Base-by-base conservation (phyloP, 2,329 filamentous ascomycete species). In the Neoscytalidium dimidiatum region DNA sequence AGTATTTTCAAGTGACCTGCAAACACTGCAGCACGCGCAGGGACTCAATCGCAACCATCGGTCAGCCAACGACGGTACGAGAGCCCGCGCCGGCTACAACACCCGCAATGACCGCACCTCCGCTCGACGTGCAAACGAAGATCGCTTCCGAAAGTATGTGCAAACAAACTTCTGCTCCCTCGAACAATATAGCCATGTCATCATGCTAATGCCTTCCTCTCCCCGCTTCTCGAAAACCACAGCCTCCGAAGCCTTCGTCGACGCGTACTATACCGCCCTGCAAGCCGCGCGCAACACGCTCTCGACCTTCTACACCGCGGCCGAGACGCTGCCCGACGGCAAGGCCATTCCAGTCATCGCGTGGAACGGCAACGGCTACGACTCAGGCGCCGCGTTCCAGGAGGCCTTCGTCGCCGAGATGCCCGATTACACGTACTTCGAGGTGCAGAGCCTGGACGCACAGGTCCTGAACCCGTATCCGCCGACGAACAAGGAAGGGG, bases 231-330 rank as follows among this genome's bases (percentile, higher is more conserved):
- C 26, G 13, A 4, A 23, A 4, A 6, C 5, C 38, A 33, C 69
- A 91, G 92, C 89, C 66, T 90, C 92, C 62, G 86, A 90, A 70
- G 81, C 79, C 62, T 94, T 96, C 71, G 83, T 90, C 69, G 87
- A 89, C 67, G 82, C 85, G 67, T 96, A 90, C 81, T 96, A 96
- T 80, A 82, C 84, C 29, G 85, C 90, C n/a, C 81, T 96, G 60
- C 88, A 90, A 77, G 84, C 83, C 66, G 77, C 82, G 46, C 83
- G 85, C 68, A 77, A 80, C 48, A 80, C 82, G 9, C 84, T 96
- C 14, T 74, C 84, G 19, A 79, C 81, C n/a, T 96, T 89, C 82
- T 96, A 96, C 82, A 80, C 88, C 69, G 85, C 86, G 73, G 78
- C 83, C 58, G 85, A 85, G 26, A 70, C 83, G 11, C 80, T 83